Conservation (phyloP, 2,329 filamentous ascomycete genomes). For the Hypoxylon rubiginosum region DNA sequence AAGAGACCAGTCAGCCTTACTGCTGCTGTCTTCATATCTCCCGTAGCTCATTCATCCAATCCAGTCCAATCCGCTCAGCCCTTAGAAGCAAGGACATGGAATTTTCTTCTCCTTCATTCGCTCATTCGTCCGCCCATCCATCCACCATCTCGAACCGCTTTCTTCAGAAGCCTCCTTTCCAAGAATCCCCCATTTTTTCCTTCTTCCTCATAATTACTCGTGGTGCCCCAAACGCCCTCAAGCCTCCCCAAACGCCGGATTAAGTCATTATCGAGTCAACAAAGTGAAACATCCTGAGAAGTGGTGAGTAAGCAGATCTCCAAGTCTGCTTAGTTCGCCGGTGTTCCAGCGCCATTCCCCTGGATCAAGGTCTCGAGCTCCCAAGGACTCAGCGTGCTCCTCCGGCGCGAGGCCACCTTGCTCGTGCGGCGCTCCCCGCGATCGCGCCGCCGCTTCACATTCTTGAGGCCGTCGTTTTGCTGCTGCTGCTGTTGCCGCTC, state of each 20-base stretch:
- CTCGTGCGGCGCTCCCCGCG: constrained; percentile 64
- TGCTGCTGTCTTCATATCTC: constrained; percentile 4
- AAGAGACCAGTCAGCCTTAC: constrained; percentile 1
- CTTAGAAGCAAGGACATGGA: not conserved
- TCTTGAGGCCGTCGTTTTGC: constrained; percentile 37
- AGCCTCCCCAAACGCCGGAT: not conserved
- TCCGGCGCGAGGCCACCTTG: constrained; percentile 71
- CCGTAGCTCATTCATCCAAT: not conserved
- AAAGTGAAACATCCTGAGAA: too few species aligned
- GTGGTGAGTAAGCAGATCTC: too few species aligned
- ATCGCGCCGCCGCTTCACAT: constrained; percentile 64
- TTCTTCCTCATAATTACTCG: constrained; percentile 14
- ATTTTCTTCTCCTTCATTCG: not conserved
- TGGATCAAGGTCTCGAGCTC: constrained; percentile 78
- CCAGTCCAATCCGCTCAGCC: not conserved
- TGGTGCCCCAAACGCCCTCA: not conserved
- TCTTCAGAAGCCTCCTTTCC: constrained; percentile 1
- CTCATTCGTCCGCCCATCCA: not conserved
- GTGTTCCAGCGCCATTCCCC: constrained; percentile 58
- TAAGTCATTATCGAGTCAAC: not conserved
- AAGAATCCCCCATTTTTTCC: not conserved
- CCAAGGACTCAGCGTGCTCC: constrained; percentile 81
- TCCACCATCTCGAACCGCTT: not conserved
- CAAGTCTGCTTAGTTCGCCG: constrained; percentile 28
- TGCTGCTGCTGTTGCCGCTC: constrained; percentile 14